Conservation (phyloP, 73 alveolate species). For the Diophrys sp. region DNA sequence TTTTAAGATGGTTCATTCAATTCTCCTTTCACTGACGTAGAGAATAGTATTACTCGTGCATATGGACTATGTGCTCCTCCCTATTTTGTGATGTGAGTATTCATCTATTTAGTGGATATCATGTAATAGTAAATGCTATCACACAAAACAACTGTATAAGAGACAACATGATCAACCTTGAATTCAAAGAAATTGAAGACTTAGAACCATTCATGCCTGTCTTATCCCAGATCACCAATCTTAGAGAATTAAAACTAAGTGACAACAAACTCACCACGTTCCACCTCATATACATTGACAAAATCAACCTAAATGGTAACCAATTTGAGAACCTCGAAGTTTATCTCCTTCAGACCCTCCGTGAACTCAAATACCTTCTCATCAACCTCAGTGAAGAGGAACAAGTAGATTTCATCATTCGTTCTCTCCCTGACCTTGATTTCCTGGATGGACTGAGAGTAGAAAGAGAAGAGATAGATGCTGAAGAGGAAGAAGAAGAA, state of each 20-base stretch:
- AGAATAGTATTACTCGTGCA: too few species aligned
- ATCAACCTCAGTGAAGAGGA: constrained; percentile 66
- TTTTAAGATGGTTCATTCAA: too few species aligned
- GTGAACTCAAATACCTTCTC: constrained; percentile 48
- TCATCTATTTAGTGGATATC: too few species aligned
- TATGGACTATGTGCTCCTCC: too few species aligned
- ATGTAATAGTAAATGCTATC: too few species aligned
- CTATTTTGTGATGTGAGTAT: too few species aligned
- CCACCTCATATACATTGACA: constrained; percentile 36
- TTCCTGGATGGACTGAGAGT: constrained; percentile 63
- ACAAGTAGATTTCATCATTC: constrained; percentile 67
- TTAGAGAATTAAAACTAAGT: constrained; percentile 60
- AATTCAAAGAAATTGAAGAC: constrained; percentile 51
- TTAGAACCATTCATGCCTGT: constrained; percentile 50
- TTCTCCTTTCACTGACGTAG: too few species aligned
- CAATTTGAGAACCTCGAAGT: constrained; percentile 57
- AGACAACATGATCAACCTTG: not conserved
- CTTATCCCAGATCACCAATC: constrained; percentile 57
- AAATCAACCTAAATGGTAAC: constrained; percentile 70
- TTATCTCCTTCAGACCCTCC: constrained; percentile 60
- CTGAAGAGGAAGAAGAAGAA: constrained; percentile 14
- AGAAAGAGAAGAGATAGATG: constrained; percentile 61
- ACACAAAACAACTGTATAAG: not conserved
- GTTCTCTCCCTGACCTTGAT: constrained; percentile 56
- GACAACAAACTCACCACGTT: constrained; percentile 62